phyloP scores from a whole-genome alignment of 805 yeast species.

The Hanseniaspora meyeri region DNA sequence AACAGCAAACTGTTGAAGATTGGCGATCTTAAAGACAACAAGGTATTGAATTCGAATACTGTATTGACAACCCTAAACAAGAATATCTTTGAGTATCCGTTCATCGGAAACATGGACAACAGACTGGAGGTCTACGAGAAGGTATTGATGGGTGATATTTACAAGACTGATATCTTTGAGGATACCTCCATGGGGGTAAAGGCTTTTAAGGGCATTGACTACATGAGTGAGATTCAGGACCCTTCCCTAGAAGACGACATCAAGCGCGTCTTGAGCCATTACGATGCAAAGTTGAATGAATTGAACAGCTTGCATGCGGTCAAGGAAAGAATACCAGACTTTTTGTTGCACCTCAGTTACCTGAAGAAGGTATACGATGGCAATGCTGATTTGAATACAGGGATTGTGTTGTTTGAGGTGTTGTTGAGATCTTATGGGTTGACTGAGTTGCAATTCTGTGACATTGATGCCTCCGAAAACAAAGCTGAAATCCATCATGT shows the following conservation, averaged over 20 bases:
- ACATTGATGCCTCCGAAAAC: conserved; percentile 2
- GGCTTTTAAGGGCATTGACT: neutral
- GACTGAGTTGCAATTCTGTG: neutral
- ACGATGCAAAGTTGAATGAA: neutral
- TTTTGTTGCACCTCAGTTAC: neutral
- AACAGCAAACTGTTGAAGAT: conserved; percentile 17
- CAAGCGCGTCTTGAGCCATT: neutral
- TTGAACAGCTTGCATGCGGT: neutral
- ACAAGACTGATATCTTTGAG: neutral
- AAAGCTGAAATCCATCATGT: conserved; percentile 15
- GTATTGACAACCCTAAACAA: conserved; percentile 20
- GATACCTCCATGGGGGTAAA: neutral
- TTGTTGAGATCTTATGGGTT: conserved; percentile 10
- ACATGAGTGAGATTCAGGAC: neutral
- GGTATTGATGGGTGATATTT: conserved; percentile 17
- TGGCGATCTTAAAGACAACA: neutral
- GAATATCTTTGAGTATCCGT: conserved; percentile 25
- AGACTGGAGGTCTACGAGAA: neutral
- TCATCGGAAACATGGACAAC: neutral
- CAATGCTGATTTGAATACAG: neutral
- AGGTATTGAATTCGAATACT: conserved; percentile 23
- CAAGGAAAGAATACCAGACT: neutral
- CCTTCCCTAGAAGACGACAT: neutral
- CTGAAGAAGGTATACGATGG: neutral
- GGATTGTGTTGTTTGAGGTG: conserved; percentile 2